phyloP scores from a whole-genome alignment of 805 yeast species.

The Lachancea nothofagi region DNA sequence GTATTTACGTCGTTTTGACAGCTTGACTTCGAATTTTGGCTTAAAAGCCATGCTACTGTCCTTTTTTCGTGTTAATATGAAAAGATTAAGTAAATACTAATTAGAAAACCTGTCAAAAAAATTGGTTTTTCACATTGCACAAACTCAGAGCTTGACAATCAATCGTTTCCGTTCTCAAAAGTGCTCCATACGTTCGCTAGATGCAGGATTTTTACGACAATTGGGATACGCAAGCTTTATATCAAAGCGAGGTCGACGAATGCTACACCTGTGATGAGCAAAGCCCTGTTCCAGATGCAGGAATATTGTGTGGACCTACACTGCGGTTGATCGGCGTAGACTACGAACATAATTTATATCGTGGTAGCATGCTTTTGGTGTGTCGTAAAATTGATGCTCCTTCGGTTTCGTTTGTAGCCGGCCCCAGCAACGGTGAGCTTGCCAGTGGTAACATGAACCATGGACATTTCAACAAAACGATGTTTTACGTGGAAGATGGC shows the following conservation, averaged over 20 bases:
- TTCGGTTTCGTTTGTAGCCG: constrained; percentile 17
- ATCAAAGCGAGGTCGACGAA: constrained; percentile 17
- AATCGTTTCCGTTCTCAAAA: too few relatives aligned
- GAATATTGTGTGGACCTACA: constrained; percentile 66
- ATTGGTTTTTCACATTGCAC: too few relatives aligned
- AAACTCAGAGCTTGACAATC: too few relatives aligned
- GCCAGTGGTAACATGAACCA: constrained; percentile 6
- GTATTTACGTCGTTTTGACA: too few relatives aligned
- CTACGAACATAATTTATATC: constrained; percentile 43
- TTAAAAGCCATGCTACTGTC: too few relatives aligned
- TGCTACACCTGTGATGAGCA: constrained; percentile 19
- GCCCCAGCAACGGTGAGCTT: constrained; percentile 28
- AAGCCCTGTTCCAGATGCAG: constrained; percentile 19
- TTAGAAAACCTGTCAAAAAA: too few relatives aligned
- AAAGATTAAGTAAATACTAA: too few relatives aligned
- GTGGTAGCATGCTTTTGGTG: constrained; percentile 67
- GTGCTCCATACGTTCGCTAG: constrained; percentile 7
- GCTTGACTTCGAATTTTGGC: too few relatives aligned
- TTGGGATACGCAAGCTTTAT: constrained; percentile 24
- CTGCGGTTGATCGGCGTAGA: constrained; percentile 66
- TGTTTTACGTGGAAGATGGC: constrained; percentile 41
- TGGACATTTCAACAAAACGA: constrained; percentile 45
- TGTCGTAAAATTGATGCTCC: constrained; percentile 37
- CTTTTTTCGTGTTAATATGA: too few relatives aligned
- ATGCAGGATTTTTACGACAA: constrained; percentile 17